Evolutionary conservation across 2,329 filamentous ascomycete genomes (phyloP), one percentile per base, ranked within the genome.

Genomic region (Chaetomiaceae sp.): DNA sequence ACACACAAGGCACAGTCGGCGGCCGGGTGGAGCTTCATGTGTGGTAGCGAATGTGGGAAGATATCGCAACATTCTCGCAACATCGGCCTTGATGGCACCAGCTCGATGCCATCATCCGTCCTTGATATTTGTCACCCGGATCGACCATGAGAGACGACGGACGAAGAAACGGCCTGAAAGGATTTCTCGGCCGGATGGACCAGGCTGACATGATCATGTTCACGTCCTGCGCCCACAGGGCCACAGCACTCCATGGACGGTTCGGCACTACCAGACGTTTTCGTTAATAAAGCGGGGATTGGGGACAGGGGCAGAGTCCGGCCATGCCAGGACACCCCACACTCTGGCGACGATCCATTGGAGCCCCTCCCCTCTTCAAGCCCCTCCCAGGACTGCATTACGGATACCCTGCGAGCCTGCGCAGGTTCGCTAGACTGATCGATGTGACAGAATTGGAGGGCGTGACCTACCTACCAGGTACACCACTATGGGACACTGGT

Each of bases 11-110:
- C n/a, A n/a, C n/a, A n/a, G n/a, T n/a, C n/a, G n/a, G 3, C 14
- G 29, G 12, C 7, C 11, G 8, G 17, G 34, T 19, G 17, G 14
- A 15, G 18, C 12, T 9, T n/a, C 29, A 14, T n/a, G 14, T 32
- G 29, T 6, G 33, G 24, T 22, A 30, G 24, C 38, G 9, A 15
- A 34, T 42, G 22, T 34, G 33, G 26, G 40, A 24, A 32, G 43
- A 58, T 57, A 59, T 56, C 50, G 49, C 56, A 53, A 54, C 56
- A 59, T 58, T 57, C 56, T 57, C 18, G 48, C 51, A 56, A 52
- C 56, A 56, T 54, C n/a, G 10, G 30, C n/a, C 24, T 33, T 47
- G n/a, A n/a, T n/a, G n/a, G n/a, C 32, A 36, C 26, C 45, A 47
- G 39, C n/a, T n/a, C n/a, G n/a, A 54, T 55, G 42, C 47, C 52